Evolutionary conservation across 192 early-diverging fungal genomes (phyloP), one percentile per base, ranked within the genome.

Genomic region (Cladochytrium replicatum): DNA sequence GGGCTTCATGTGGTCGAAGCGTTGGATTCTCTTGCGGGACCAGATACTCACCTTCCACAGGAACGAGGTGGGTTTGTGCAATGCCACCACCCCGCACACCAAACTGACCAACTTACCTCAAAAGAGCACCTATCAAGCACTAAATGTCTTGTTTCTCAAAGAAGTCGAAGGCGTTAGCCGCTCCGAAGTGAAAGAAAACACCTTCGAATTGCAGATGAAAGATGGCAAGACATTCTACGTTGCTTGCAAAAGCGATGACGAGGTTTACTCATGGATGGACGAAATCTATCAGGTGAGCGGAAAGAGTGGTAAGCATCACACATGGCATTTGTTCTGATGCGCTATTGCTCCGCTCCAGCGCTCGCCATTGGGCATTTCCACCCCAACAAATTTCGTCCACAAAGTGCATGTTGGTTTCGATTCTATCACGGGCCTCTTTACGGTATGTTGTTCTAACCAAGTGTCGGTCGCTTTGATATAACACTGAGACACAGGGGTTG

Each of bases 201-300:
- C 89, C 59, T 90, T 99, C 57, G 91, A 94, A 55, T 77, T 99
- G 40, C 76, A 78, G 29, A 91, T 92, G 29, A 92, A 88, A 65
- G 92, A 95, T 30, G 27, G 30, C 25, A 87, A 90, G 69, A 86
- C 83, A 31, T 96, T 89, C 63, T 93, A 81, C 60, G 68, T 99
- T 26, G 80, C 89, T 6, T 93, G 89, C 61, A 88, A 85, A 59
- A 90, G 79, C 57, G 96, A 99, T 62, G 88, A 93, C 59, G 93
- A 99, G 61, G 71, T 99, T 25, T 99, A 99, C 63, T 82, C 83
- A 34, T 99, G 96, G 96, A 89, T 96, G 78, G 93, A 99, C 58
- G 86, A 90, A 57, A 88, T 99, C 63, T 97, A 97, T 68, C 85
- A 84, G 57, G 85, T 87, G n/a, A n/a, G n/a, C 41, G 1, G 5